A percentile compares a stretch with the other conserved stretches of the same genome.
Conservation (phyloP, 176 grass and related monocot genomes). For the Typha latifolia region DNA sequence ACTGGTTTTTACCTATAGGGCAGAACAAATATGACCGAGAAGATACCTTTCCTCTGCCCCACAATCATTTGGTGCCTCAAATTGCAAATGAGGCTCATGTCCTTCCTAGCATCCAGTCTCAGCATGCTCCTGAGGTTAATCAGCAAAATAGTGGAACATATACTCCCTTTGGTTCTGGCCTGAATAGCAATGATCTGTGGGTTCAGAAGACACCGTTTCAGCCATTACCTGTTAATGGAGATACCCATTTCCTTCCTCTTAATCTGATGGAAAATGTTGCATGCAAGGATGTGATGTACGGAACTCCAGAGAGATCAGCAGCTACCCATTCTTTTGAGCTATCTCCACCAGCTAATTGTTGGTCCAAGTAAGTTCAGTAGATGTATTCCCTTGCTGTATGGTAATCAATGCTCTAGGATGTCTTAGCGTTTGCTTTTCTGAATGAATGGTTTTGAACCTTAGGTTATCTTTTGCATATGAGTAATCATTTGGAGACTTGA, state of each 20-base stretch:
- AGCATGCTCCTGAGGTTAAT: slow-evolving; percentile 15
- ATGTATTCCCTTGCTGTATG: slow-evolving; percentile 4
- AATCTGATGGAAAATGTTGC: slow-evolving; percentile 43
- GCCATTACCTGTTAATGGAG: slow-evolving; percentile 41
- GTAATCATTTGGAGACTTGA: not conserved
- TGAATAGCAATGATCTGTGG: slow-evolving; percentile 41
- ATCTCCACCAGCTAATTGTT: slow-evolving; percentile 32
- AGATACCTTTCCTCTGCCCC: not conserved
- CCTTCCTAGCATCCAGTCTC: slow-evolving; percentile 3
- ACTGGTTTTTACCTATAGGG: slow-evolving; percentile 41
- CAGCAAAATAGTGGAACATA: slow-evolving; percentile 42
- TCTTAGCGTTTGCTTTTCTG: slow-evolving; percentile 3
- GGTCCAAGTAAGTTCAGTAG: slow-evolving; percentile 59
- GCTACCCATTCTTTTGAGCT: slow-evolving; percentile 32
- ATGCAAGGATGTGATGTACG: slow-evolving; percentile 20
- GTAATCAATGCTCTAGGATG: not conserved
- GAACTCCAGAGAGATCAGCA: slow-evolving; percentile 38
- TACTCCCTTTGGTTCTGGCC: slow-evolving; percentile 20
- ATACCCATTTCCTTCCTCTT: slow-evolving; percentile 51
- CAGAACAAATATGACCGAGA: slow-evolving; percentile 33
- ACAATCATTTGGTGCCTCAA: slow-evolving; percentile 10
- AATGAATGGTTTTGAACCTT: not conserved
- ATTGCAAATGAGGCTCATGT: slow-evolving; percentile 3
- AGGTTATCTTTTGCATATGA: not conserved
- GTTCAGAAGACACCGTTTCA: slow-evolving; percentile 43